Evolutionary conservation across 179 eudicot species (phyloP), one percentile per base, ranked within the genome.

Genomic region (Silene noctiflora): DNA sequence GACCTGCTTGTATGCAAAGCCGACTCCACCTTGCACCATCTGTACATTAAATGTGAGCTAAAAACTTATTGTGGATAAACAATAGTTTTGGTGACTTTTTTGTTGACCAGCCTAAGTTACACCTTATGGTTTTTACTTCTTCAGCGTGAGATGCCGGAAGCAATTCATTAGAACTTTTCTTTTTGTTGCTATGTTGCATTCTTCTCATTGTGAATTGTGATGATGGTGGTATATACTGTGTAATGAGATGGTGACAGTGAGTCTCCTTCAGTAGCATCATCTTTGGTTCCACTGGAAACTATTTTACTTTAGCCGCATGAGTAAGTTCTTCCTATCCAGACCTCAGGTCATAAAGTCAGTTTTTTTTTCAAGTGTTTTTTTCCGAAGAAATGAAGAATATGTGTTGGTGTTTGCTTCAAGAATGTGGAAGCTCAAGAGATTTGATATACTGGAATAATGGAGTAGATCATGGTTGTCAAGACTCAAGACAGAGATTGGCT

Each of bases 201-300:
- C 4, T 35, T 64, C 6, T 29, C 39, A 12, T 64, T 64, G 19
- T 25, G 68, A 64, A 12, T 64, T 64, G 19, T 25, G 68, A 64
- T 3, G 59, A 53, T 53, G 13, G 5, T 2, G 17, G 56, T 13
- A 53, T 4, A 53, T 53, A 17, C 16, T 53, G 59, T 13, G n/a
- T 14, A 53, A 14, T 0, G 59, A 16, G 59, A 16, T 0, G 35
- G 27, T 64, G 42, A 27, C 2, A 31, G 21, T 31, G 46, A 31
- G 20, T 33, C 46, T 29, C 46, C 21, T 66, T 16, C 7, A 2
- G 72, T 35, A 68, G 22, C 72, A 68, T 39, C 56, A 35, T 39
- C 55, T 42, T n/a, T 19, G 25, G 51, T 67, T 67, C 71, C 4
- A 48, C 25, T 67, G 71, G 53, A 67, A 67, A 67, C 42, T 48